A percentile compares a stretch with the other conserved stretches of the same genome.
Evolutionary conservation across 129 eudicot species (phyloP).

Genomic region (Erigeron canadensis): DNA sequence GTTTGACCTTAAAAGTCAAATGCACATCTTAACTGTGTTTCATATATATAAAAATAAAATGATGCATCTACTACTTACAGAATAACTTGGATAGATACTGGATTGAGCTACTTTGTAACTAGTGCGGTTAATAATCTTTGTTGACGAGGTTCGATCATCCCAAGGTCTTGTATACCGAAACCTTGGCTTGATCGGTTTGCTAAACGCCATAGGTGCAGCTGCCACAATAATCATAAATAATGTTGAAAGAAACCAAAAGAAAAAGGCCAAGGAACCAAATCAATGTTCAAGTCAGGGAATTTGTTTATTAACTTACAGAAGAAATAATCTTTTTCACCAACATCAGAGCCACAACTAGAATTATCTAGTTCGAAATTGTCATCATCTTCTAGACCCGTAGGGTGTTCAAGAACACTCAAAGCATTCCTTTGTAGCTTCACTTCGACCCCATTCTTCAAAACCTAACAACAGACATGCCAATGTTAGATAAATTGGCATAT

Average conservation of each 20-base stretch:
- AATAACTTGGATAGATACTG: conserved; percentile 32
- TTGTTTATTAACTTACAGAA: conserved; percentile 50
- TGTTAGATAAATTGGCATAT: background rate
- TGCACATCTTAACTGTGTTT: conserved; percentile 3
- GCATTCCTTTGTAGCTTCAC: conserved; percentile 97
- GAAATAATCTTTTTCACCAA: conserved; percentile 37
- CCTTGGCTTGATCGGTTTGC: conserved; percentile 78
- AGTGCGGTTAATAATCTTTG: conserved; percentile 51
- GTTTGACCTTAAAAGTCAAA: conserved; percentile 33
- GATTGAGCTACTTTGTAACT: conserved; percentile 50
- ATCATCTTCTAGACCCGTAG: conserved; percentile 95
- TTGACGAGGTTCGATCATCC: conserved; percentile 49
- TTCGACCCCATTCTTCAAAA: conserved; percentile 93
- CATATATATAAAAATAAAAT: background rate
- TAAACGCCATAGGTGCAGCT: conserved; percentile 62
- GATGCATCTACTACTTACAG: conserved; percentile 48
- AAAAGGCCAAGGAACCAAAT: background rate
- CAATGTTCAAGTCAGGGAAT: background rate
- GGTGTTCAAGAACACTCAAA: conserved; percentile 91
- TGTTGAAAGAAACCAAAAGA: background rate
- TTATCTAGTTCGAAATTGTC: conserved; percentile 62
- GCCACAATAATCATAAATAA: conserved; percentile 17
- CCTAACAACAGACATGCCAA: conserved; percentile 36
- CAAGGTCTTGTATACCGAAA: conserved; percentile 71
- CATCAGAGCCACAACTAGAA: conserved; percentile 78